Evolutionary conservation across 805 yeast genomes (phyloP).

Genomic region (Hanseniaspora meyeri): DNA sequence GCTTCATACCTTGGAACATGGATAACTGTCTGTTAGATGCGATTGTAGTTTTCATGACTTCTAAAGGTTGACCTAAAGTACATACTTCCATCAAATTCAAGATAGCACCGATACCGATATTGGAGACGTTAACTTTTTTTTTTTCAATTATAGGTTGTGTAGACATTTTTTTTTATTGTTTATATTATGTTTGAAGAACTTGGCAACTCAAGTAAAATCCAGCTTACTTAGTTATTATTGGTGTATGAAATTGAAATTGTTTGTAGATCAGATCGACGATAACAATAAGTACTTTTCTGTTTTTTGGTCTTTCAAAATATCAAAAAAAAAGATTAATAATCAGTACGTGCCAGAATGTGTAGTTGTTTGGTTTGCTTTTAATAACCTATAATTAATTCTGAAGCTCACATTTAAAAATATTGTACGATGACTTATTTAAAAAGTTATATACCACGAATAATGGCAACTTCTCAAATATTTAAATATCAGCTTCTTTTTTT

Average conservation of each 20-base stretch:
- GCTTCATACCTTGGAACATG: slow-evolving; percentile 52
- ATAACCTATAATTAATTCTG: too few relatives aligned
- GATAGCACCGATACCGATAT: slow-evolving; percentile 86
- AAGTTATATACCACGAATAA: too few relatives aligned
- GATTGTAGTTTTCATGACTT: slow-evolving; percentile 93
- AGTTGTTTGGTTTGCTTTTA: too few relatives aligned
- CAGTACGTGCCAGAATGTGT: neutral
- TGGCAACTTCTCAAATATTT: too few relatives aligned
- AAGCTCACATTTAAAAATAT: too few relatives aligned
- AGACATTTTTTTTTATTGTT: slow-evolving; percentile 1
- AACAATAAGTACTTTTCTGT: neutral
- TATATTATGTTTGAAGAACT: neutral
- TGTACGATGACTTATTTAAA: too few relatives aligned
- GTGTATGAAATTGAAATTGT: neutral
- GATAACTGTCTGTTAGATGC: slow-evolving; percentile 81
- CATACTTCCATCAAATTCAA: slow-evolving; percentile 86
- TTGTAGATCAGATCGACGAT: neutral
- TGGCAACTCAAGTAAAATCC: neutral
- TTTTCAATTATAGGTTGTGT: slow-evolving; percentile 37
- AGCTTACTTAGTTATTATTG: neutral
- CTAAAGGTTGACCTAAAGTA: slow-evolving; percentile 92
- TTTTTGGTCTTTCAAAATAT: too few relatives aligned
- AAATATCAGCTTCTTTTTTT: too few relatives aligned
- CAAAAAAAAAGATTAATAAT: too few relatives aligned
- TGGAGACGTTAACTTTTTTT: slow-evolving; percentile 78